Conservation (phyloP, 2,329 filamentous ascomycete genomes). For the Pyrenochaeta sp. region DNA sequence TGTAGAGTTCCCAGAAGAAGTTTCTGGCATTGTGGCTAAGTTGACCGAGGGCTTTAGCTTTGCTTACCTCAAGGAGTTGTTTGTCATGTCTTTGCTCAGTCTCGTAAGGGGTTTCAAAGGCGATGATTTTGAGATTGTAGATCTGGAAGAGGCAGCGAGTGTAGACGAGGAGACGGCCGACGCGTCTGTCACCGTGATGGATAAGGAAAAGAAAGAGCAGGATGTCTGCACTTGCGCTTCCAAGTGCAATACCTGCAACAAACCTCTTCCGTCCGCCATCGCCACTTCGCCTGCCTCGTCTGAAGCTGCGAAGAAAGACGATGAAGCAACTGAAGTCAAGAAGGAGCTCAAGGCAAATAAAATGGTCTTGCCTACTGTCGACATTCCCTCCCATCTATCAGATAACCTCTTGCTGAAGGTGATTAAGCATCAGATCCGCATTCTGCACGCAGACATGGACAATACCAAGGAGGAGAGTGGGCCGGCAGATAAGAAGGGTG, state of each 20-base stretch:
- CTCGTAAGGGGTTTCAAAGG: constrained; percentile 41
- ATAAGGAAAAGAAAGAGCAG: constrained; percentile 4
- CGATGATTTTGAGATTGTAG: constrained; percentile 36
- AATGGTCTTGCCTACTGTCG: constrained; percentile 28
- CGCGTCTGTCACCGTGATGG: neutral
- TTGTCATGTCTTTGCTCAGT: constrained; percentile 48
- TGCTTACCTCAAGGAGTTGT: constrained; percentile 54
- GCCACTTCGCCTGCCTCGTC: neutral
- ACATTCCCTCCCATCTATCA: constrained; percentile 30
- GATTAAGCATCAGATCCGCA: constrained; percentile 47
- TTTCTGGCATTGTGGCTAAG: constrained; percentile 42
- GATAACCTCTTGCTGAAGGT: constrained; percentile 41
- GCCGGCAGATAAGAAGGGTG: constrained; percentile 20
- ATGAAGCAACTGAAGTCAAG: constrained; percentile 17
- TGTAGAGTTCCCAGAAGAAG: constrained; percentile 49
- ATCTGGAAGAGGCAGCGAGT: constrained; percentile 32
- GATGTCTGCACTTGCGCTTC: constrained; percentile 27
- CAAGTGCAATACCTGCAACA: constrained; percentile 30
- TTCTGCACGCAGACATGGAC: constrained; percentile 48
- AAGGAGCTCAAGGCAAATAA: constrained; percentile 26
- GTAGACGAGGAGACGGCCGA: constrained; percentile 9
- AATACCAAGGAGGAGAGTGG: constrained; percentile 32
- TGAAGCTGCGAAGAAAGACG: constrained; percentile 5
- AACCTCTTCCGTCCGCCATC: constrained; percentile 17
- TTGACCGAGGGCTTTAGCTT: constrained; percentile 53